Base-by-base conservation (phyloP, 768 basidiomycete species). In the Mycena indigotica region DNA sequence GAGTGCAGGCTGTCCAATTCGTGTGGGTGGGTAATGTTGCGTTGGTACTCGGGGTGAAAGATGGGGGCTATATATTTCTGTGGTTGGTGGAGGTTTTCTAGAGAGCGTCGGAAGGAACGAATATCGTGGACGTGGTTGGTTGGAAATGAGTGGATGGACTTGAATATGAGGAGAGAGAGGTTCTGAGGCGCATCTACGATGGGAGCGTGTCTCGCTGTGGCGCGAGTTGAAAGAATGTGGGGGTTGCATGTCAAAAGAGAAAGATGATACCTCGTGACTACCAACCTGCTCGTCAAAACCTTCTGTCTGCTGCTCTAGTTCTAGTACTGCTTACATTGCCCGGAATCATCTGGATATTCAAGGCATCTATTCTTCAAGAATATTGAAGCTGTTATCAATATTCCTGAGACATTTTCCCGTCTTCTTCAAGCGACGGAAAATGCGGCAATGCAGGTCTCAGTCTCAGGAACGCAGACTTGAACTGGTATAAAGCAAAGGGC, bases 1-100 rank as follows among this genome's bases (percentile, higher is more conserved):
- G 45, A 62, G 54, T 17, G 32, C 53, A 15, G 57, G 51, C 15
- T 55, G 51, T 0, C 49, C 57, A 23, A 58, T 55, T 19, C 39
- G 51, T 19, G 57, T 53, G 23, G 53, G 52, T 15, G 57, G 55
- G 48, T 56, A 55, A 6, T 4, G 8, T 48, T 24, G 46, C 25
- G 46, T 48, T 12, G 24, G 46, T 8, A 48, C 21, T 48, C 46
- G 21, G 5, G 46, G 46, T 6, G 46, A 48, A 8, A 15, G n/a
- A 8, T 19, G 15, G n/a, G 41, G n/a, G 21, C 41, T 21, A 21
- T 16, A 44, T 13, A 44, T 13, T 44, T 44, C 41, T 8, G 13
- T 44, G 8, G 8, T 44, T 44, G 41, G 41, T 44, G 15, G 41
- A 23, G 41, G 41, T 44, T 44, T 44, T 21, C 41, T 8, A 21